A percentile compares a stretch with the other conserved stretches of the same genome.
These are phyloP conservation scores for Mortierella hygrophila DNA, from an alignment of 192 early-diverging fungal genomes.

Conservation along the genomic window DNA sequence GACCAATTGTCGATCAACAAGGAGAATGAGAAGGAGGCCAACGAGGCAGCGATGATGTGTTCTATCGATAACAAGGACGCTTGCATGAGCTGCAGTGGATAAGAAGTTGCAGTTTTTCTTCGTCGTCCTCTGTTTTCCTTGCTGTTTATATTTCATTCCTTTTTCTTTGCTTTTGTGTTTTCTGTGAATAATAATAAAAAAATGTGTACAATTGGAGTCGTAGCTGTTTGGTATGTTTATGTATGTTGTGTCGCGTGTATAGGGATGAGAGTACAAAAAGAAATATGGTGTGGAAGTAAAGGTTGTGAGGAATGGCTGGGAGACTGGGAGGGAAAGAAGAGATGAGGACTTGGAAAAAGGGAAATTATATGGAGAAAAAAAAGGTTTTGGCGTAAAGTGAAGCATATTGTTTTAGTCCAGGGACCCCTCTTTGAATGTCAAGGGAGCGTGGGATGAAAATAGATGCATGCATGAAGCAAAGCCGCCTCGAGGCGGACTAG, in stretches of 20 bases:
- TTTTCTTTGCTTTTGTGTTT: slow-evolving; percentile 9
- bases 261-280: background rate
- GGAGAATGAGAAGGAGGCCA: slow-evolving; percentile 63
- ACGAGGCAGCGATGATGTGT: slow-evolving; percentile 82
- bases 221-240: background rate
- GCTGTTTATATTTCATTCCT: background rate
- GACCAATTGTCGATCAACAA: slow-evolving; percentile 80
- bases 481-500: background rate
- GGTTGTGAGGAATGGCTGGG: background rate
- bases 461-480: background rate
- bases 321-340: background rate
- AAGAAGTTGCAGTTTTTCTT: background rate
- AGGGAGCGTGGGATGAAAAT: background rate
- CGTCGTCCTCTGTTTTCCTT: background rate
- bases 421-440: too few relatives aligned
- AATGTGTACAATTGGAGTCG: background rate
- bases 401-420: too few relatives aligned
- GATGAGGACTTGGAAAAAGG: background rate
- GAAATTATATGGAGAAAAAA: background rate
- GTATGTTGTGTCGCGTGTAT: background rate
- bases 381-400: too few relatives aligned
- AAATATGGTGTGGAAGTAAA: background rate
- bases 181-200: background rate
- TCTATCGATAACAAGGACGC: slow-evolving; percentile 95
- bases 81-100: slow-evolving; percentile 91